Evolutionary conservation across 2,329 filamentous ascomycete species (phyloP), one percentile per base, ranked within the genome.

Genomic region (Colletotrichum sublineola): DNA sequence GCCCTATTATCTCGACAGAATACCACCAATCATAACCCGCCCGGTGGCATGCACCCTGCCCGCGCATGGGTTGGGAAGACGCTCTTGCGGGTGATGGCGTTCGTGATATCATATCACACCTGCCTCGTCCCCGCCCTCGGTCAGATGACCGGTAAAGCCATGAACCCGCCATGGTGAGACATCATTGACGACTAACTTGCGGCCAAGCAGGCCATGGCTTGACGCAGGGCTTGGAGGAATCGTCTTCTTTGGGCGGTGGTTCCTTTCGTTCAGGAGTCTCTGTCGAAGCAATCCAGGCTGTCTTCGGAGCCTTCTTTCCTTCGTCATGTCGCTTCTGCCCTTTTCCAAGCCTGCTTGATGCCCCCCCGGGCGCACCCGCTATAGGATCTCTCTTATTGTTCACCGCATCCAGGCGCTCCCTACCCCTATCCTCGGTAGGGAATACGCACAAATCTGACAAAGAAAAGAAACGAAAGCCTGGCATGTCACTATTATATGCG

Each of bases 51-150:
- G 66, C 70, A 61, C 63, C 55, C 70, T 61, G 70, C 66, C 60
- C 66, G 44, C 60, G 46, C 44, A 64, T 61, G 40, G 29, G 48
- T 64, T 55, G 46, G 55, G 53, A 50, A n/a, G 20, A 31, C 61
- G 18, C 33, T 52, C 20, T 52, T 15, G 31, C 7, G 48, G 38
- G 56, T n/a, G 60, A 70, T 61, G 60, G 70, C 70, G 60, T 60
- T 44, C 66, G 70, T 73, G 70, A 70, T 73, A 73, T 73, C 60
- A 73, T 73, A 60, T 73, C 53, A 73, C 70, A 52, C 66, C 53
- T 66, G 70, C 70, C 66, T 73, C 66, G 69, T 61, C 64, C 64
- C 60, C 46, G 5, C 29, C 42, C 52, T 46, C 67, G 65, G 69
- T 68, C 69, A 68, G 46, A 68, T 63, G 65, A 63, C 60, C 52